phyloP scores from a whole-genome alignment of 495 filamentous ascomycete species.

The Chaetomium fimeti region DNA sequence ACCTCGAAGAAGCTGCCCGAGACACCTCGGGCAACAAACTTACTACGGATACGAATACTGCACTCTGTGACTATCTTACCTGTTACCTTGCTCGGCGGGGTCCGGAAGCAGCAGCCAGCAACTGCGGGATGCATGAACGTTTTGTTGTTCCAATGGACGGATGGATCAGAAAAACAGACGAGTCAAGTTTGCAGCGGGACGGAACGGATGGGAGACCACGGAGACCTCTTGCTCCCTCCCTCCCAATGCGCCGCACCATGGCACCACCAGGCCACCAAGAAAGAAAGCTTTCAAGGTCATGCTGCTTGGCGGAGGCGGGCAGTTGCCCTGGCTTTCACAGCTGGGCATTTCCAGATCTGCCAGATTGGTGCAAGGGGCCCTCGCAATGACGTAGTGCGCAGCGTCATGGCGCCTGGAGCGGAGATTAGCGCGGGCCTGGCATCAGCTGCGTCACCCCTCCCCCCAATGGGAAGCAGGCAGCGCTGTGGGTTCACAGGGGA shows the following conservation, averaged over 20 bases:
- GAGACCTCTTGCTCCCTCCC: not conserved
- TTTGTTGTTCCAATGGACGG: too few relatives aligned
- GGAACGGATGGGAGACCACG: not conserved
- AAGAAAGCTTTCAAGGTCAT: constrained; percentile 8
- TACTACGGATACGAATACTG: too few relatives aligned
- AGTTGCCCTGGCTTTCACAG: constrained; percentile 13
- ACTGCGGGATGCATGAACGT: too few relatives aligned
- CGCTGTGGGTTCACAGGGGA: not conserved
- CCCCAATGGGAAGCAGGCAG: not conserved
- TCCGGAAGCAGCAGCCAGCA: too few relatives aligned
- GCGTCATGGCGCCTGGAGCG: constrained; percentile 23
- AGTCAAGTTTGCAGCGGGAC: not conserved
- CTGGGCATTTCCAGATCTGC: constrained; percentile 17
- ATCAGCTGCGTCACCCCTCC: constrained; percentile 16
- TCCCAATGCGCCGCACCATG: too few relatives aligned
- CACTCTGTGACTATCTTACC: too few relatives aligned
- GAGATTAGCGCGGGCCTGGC: constrained; percentile 21
- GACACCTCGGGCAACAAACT: not conserved
- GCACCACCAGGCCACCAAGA: not conserved
- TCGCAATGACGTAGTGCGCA: constrained; percentile 26
- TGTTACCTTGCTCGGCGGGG: too few relatives aligned
- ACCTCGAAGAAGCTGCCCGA: not conserved
- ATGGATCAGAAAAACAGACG: too few relatives aligned
- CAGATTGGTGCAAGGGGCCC: constrained; percentile 5
- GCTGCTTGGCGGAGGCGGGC: constrained; percentile 11